These are phyloP conservation scores for Halophytophthora batemanensis DNA, from an alignment of 352 stramenopile species.

Conservation along the genomic window DNA sequence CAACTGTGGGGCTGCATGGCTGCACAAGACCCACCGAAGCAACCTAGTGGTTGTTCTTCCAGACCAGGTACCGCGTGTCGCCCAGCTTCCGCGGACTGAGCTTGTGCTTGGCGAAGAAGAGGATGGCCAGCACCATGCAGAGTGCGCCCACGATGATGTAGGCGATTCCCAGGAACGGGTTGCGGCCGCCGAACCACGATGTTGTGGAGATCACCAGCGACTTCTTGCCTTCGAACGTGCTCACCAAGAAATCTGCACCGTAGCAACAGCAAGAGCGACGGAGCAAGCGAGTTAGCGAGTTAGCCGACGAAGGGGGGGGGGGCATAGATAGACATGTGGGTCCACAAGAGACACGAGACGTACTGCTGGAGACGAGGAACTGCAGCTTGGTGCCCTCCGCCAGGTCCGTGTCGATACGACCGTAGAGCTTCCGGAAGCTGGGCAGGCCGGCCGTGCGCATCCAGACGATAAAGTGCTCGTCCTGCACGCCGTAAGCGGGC, in stretches of 20 bases:
- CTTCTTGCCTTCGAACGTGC: slow-evolving; percentile 95
- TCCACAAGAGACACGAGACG: too few species aligned
- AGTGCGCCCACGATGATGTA: slow-evolving; percentile 96
- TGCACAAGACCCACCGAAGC: too few species aligned
- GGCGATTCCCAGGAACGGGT: slow-evolving; percentile 94
- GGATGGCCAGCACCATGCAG: slow-evolving; percentile 90
- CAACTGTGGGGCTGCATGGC: too few species aligned
- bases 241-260: slow-evolving; percentile 95
- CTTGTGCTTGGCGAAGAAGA: slow-evolving; percentile 97
- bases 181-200: slow-evolving; percentile 96
- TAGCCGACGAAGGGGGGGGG: too few species aligned
- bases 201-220: slow-evolving; percentile 95
- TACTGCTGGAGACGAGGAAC: slow-evolving; percentile 92
- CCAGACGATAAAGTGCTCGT: slow-evolving; percentile 99
- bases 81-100: slow-evolving; percentile 93
- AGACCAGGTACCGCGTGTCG: slow-evolving; percentile 94
- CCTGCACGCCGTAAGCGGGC: slow-evolving; percentile 88
- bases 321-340: slow-evolving; percentile 6
- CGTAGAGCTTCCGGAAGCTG: slow-evolving; percentile 99
- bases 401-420: slow-evolving; percentile 94
- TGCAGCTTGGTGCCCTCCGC: slow-evolving; percentile 84
- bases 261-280: too few species aligned
- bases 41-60: slow-evolving; percentile 93
- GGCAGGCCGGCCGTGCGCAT: slow-evolving; percentile 98
- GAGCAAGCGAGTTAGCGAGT: too few species aligned